Evolutionary conservation across 2,329 filamentous ascomycete species (phyloP).

Genomic region (Diplodia scrobiculata): DNA sequence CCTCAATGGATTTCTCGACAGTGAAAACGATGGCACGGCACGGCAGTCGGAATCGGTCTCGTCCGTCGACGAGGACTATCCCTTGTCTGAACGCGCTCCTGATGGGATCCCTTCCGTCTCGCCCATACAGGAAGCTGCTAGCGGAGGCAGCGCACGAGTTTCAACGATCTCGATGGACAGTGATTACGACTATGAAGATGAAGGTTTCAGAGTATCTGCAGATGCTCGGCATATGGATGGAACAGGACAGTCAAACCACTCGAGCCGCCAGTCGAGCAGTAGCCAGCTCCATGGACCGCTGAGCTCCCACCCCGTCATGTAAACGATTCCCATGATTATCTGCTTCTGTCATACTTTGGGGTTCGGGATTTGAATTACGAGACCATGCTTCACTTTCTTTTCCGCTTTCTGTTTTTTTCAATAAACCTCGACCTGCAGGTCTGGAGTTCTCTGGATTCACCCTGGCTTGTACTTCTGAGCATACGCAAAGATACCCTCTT

Average conservation of each 20-base stretch:
- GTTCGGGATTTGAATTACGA: neutral
- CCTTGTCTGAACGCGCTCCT: neutral
- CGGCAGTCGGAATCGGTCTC: constrained; percentile 4
- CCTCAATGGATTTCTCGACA: neutral
- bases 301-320: constrained; percentile 5
- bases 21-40: neutral
- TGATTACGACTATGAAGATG: neutral
- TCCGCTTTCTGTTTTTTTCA: neutral
- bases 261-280: neutral
- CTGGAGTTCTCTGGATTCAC: neutral
- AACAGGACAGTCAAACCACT: neutral
- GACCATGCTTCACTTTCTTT: neutral
- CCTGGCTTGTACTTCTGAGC: neutral
- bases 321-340: neutral
- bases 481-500: constrained; percentile 20
- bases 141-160: constrained; percentile 11
- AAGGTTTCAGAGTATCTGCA: neutral
- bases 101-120: constrained; percentile 14
- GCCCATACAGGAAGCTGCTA: constrained; percentile 15
- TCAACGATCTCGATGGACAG: neutral
- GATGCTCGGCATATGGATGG: neutral
- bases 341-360: neutral
- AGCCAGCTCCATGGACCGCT: neutral
- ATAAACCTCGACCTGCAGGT: neutral
- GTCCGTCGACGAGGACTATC: neutral